Evolutionary conservation across 2,329 filamentous ascomycete genomes (phyloP).

Genomic region (Tolypocladium ophioglossoides): DNA sequence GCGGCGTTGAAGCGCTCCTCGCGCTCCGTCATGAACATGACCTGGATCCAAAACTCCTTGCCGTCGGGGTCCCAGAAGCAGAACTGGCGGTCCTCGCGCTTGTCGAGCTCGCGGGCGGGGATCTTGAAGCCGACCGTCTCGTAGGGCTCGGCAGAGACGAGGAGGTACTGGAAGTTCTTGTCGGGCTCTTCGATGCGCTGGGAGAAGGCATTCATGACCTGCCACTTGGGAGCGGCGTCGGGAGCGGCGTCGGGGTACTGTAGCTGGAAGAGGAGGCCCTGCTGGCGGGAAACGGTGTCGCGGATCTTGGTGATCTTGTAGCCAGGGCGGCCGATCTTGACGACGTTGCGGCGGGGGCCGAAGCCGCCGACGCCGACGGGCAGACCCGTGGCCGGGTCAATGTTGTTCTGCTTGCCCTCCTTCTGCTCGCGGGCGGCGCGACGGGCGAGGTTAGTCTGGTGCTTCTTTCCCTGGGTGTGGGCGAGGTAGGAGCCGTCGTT

Average conservation of each 20-base stretch:
- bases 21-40: constrained; percentile 97
- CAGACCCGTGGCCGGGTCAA: constrained; percentile 57
- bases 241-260: constrained; percentile 85
- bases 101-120: constrained; percentile 85
- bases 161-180: constrained; percentile 86
- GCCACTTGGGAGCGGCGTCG: constrained; percentile 68
- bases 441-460: constrained; percentile 94
- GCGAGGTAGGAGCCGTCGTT: constrained; percentile 98
- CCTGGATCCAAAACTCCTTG: constrained; percentile 95
- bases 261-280: constrained; percentile 89
- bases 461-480: constrained; percentile 96
- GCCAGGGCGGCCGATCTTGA: constrained; percentile 92
- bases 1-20: constrained; percentile 76
- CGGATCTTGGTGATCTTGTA: constrained; percentile 97
- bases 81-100: constrained; percentile 80
- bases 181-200: constrained; percentile 93
- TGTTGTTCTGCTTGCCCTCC: constrained; percentile 63
- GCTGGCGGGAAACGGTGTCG: constrained; percentile 78
- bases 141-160: constrained; percentile 94
- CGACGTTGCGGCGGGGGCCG: constrained; percentile 64
- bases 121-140: constrained; percentile 97
- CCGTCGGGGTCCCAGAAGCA: constrained; percentile 91
- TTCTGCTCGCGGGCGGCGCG: constrained; percentile 93
- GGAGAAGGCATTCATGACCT: constrained; percentile 97
- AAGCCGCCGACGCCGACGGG: constrained; percentile 65